Conservation (phyloP, 352 stramenopile species). For the Phytopythium cucurbitacearum region DNA sequence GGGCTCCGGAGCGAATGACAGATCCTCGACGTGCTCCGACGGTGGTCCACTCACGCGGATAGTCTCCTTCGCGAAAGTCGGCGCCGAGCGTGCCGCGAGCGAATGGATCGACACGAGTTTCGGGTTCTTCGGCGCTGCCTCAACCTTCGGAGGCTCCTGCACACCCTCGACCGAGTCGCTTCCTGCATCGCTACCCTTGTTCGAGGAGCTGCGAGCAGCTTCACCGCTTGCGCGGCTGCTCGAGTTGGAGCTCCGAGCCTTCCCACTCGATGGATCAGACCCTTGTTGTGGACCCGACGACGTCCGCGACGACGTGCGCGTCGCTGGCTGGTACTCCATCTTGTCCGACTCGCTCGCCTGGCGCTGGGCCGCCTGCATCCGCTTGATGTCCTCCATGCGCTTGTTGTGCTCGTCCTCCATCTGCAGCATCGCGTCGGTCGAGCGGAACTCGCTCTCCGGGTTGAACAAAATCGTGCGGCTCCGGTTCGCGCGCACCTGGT, state of each 20-base stretch:
- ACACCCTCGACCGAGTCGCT: background rate
- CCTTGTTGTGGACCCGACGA: background rate
- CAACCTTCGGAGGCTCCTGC: background rate
- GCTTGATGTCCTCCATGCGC: constrained; percentile 38
- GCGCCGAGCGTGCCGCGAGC: constrained; percentile 10
- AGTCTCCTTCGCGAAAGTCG: constrained; percentile 12
- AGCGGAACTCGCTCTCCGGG: constrained; percentile 24
- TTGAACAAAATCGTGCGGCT: constrained; percentile 33
- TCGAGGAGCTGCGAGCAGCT: background rate
- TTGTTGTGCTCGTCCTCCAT: constrained; percentile 42
- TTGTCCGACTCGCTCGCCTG: background rate
- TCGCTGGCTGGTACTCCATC: background rate
- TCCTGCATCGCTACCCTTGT: background rate
- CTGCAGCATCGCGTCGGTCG: constrained; percentile 22
- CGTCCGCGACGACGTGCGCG: background rate
- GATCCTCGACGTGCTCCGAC: constrained; percentile 17
- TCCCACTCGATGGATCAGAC: no score
- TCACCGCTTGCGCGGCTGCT: background rate
- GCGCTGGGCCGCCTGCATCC: constrained; percentile 15
- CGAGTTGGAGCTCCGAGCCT: background rate
- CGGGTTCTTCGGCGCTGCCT: background rate
- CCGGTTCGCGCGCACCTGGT: constrained; percentile 42
- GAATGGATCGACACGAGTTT: constrained; percentile 8
- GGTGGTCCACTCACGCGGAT: constrained; percentile 17
- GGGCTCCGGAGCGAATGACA: constrained; percentile 11